Base-by-base conservation (phyloP, 1,284 basidiomycete species). In the Peniophora sp. region DNA sequence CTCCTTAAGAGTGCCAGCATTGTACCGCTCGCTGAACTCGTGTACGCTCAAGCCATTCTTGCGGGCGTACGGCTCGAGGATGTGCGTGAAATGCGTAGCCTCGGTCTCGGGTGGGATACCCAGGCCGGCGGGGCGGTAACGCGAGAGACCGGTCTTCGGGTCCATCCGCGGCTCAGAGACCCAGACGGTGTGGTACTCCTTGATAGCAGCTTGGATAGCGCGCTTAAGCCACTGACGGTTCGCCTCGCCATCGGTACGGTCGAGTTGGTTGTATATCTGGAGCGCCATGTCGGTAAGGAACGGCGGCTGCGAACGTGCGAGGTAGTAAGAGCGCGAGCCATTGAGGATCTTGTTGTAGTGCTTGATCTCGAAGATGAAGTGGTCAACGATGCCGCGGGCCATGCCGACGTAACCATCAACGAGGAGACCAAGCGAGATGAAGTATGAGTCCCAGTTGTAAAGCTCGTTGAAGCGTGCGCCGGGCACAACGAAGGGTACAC, bases 61-160 rank as follows among this genome's bases (percentile, higher is more conserved):
- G 51, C 78, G 78, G 32, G 96, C 97, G 64, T 85, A 98, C 3
- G 96, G 96, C 65, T 97, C 91, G 46, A 99, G 81, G 61, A 99
- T 88, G 67, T 97, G 92, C 2, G 94, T 98, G 67, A 99, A 99
- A 70, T 99, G 96, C 9, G 89, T 89, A 2, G 97, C 94, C 68
- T 99, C 96, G 0, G 96, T 99, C 75, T 99, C 96, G 0, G 96
- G 97, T 16, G 94, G 95, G 49, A 99, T 97, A 48, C 96, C 96
- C 3, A 92, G 67, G n/a, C 97, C 96, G 55, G 89, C 90, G 3
- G 96, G 96, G 24, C 94, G 84, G 70, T 86, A 99, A 47, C 96
- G 85, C 0, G 93, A 96, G 12, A 99, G 79, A 35, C 96, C 95
- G 3, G 92, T 92, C 69, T 90, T 91, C 32, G 85, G 83, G 67